phyloP scores from a whole-genome alignment of 2,329 filamentous ascomycete genomes.

The Colletotrichum salicis region DNA sequence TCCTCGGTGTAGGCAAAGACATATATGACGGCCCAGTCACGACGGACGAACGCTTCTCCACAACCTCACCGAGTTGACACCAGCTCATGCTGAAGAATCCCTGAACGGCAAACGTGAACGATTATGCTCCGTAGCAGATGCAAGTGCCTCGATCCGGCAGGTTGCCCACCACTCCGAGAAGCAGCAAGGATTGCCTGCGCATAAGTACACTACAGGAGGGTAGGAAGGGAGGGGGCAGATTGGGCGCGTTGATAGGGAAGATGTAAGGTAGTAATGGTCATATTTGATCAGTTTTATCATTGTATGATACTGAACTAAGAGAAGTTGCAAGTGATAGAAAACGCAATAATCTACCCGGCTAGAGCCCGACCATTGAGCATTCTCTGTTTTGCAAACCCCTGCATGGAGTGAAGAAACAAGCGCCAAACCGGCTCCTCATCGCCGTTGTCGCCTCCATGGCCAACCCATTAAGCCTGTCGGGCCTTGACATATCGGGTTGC shows the following conservation, averaged over 20 bases:
- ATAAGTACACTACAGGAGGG: neutral
- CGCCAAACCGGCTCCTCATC: slow-evolving; percentile 16
- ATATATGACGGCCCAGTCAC: slow-evolving; percentile 31
- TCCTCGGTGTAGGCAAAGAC: slow-evolving; percentile 15
- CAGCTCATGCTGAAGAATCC: slow-evolving; percentile 15
- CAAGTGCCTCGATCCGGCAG: slow-evolving; percentile 2
- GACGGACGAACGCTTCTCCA: slow-evolving; percentile 18
- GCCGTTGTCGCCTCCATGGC: neutral
- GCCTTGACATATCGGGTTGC: neutral
- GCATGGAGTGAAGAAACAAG: slow-evolving; percentile 14
- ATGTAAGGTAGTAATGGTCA: neutral
- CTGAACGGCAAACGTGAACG: neutral
- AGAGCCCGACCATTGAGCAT: slow-evolving; percentile 2
- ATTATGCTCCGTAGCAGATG: neutral
- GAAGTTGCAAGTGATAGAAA: slow-evolving; percentile 11
- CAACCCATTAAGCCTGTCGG: neutral
- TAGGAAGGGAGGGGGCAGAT: neutral
- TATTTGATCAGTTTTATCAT: slow-evolving; percentile 15
- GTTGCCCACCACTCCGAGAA: neutral
- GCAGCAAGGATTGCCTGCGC: too few relatives aligned
- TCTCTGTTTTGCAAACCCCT: slow-evolving; percentile 9
- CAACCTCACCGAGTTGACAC: slow-evolving; percentile 32
- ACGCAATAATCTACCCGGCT: slow-evolving; percentile 15
- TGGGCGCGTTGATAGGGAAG: neutral
- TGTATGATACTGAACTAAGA: slow-evolving; percentile 3